These are phyloP conservation scores for Thelephora ganbajun DNA, from an alignment of 768 basidiomycete species.

Conservation along the genomic window DNA sequence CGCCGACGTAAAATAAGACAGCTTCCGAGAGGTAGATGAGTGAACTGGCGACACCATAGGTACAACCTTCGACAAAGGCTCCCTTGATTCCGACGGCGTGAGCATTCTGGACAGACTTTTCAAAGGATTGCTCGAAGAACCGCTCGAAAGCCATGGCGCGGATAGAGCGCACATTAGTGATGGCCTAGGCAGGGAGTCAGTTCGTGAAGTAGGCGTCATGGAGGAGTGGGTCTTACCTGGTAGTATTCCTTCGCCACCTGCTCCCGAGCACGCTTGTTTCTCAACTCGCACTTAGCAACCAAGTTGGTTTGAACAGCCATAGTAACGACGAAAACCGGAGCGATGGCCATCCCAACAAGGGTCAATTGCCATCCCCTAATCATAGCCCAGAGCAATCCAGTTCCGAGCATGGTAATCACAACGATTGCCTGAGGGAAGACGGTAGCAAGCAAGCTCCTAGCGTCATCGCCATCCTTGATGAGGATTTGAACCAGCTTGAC, in stretches of 20 bases:
- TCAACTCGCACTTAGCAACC: slow-evolving; percentile 53
- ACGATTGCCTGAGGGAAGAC: slow-evolving; percentile 62
- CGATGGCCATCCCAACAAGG: slow-evolving; percentile 77
- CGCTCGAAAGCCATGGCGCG: slow-evolving; percentile 75
- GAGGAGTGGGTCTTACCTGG: slow-evolving; percentile 38
- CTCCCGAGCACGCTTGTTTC: slow-evolving; percentile 81
- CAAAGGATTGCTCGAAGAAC: slow-evolving; percentile 59
- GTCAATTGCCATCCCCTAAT: slow-evolving; percentile 85
- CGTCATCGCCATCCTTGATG: slow-evolving; percentile 86
- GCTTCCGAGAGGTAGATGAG: slow-evolving; percentile 87
- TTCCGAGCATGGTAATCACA: slow-evolving; percentile 63
- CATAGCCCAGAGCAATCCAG: slow-evolving; percentile 86
- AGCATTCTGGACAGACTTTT: slow-evolving; percentile 44
- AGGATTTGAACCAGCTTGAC: slow-evolving; percentile 56
- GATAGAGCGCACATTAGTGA: slow-evolving; percentile 77
- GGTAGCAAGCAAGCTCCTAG: slow-evolving; percentile 57
- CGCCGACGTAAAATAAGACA: slow-evolving; percentile 82
- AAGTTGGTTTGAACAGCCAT: slow-evolving; percentile 68
- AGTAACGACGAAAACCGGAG: slow-evolving; percentile 63
- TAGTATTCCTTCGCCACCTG: slow-evolving; percentile 76
- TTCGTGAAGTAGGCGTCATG: neutral
- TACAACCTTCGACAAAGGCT: slow-evolving; percentile 81
- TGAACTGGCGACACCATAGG: slow-evolving; percentile 66
- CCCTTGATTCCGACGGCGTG: slow-evolving; percentile 56
- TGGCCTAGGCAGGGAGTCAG: slow-evolving; percentile 28